phyloP scores from a whole-genome alignment of 2,329 filamentous ascomycete species.

The Penicillium sp. region DNA sequence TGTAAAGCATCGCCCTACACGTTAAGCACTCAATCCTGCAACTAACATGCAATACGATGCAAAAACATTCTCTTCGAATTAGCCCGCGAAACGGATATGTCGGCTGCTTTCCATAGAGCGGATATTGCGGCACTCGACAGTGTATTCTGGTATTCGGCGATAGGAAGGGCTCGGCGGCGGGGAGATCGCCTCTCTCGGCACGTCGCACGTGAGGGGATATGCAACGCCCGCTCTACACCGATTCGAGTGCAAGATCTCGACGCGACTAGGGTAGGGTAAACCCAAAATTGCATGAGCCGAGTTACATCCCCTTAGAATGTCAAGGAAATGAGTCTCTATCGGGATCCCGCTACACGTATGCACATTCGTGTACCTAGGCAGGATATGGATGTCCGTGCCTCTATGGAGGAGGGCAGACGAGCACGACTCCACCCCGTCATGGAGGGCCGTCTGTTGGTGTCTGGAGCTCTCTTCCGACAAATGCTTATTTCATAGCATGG shows the following conservation, averaged over 20 bases:
- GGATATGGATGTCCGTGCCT: background rate
- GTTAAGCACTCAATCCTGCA: background rate
- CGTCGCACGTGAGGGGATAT: background rate
- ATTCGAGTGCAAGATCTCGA: background rate
- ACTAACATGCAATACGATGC: background rate
- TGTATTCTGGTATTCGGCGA: background rate
- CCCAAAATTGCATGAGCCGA: background rate
- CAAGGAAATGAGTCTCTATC: background rate
- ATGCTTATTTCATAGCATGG: background rate
- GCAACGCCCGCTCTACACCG: background rate
- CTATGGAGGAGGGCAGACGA: background rate
- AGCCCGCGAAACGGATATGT: background rate
- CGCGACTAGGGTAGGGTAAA: background rate
- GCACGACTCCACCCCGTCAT: background rate
- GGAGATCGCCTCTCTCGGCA: conserved; percentile 5
- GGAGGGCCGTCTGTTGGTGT: background rate
- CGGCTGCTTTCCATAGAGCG: background rate
- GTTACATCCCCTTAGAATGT: background rate
- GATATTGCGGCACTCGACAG: background rate
- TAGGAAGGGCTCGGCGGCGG: conserved; percentile 6
- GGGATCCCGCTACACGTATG: background rate
- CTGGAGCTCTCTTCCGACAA: background rate
- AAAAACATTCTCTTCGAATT: background rate
- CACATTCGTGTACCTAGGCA: too few species aligned
- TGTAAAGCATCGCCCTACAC: background rate